Base-by-base conservation (phyloP, 179 eudicot species). In the Patellifolia procumbens region DNA sequence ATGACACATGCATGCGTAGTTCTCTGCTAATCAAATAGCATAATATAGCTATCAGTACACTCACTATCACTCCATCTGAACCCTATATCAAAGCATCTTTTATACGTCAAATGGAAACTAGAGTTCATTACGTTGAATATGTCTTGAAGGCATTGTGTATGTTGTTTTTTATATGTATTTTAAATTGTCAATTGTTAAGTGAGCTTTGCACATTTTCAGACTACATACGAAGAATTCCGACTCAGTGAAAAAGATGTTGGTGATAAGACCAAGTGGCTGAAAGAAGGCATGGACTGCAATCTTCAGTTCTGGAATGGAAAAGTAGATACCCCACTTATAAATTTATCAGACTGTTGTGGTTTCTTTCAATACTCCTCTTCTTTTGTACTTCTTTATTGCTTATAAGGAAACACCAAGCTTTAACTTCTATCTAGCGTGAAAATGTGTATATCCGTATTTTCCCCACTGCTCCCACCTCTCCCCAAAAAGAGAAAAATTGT, bases 281-380 rank as follows among this genome's bases (percentile, higher is more conserved):
- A 94, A 86, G 98, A 94, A 81, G 98, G 98, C 88, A 92, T 92
- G 93, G 98, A 94, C 82, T 91, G 97, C 88, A 92, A 61, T 87
- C 78, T 94, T 87, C 86, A 91, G 62, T 94, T 92, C 76, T 94
- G 98, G 98, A 94, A 92, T 37, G 97, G 86, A 43, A 89, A 92
- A 78, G 98, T 90, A 86, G 56, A 34, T 51, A 56, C 58, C 72
- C 37, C 26, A 72, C 60, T n/a, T n/a, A 62, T n/a, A n/a, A n/a
- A n/a, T n/a, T 66, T 62, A 20, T 74, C n/a, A n/a, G 37, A 20
- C 31, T 51, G 43, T 7, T 48, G 28, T n/a, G n/a, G n/a, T 65
- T 62, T 29, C 32, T n/a, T 43, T 26, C 43, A 2, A 22, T 26
- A 19, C 66, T 74, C 49, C 65, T 80, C 66, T 2, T 60, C 32